A percentile compares a stretch with the other conserved stretches of the same genome.
Conservation (phyloP, 768 basidiomycete genomes). For the Lentinula edodes region DNA sequence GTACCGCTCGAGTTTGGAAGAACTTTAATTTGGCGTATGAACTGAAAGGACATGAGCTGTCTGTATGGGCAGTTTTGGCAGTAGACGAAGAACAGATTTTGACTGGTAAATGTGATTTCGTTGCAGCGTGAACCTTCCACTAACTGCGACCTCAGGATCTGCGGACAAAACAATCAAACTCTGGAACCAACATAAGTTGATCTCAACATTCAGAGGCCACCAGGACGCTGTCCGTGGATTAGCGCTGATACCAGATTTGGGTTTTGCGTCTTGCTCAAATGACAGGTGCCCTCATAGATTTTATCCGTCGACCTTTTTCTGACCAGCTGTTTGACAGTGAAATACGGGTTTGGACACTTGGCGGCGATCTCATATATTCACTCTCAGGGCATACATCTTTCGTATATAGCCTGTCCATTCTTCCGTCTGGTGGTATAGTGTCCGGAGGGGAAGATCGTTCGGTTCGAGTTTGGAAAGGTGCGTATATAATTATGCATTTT, state of each 20-base stretch:
- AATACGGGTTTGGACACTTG: conserved; percentile 88
- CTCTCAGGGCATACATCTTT: conserved; percentile 97
- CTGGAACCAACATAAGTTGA: conserved; percentile 71
- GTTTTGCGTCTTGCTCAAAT: conserved; percentile 94
- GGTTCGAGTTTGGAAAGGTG: conserved; percentile 87
- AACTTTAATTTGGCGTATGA: conserved; percentile 67
- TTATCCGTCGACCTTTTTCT: background rate
- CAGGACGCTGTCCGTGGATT: conserved; percentile 88
- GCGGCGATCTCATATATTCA: conserved; percentile 68
- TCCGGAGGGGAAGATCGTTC: conserved; percentile 95
- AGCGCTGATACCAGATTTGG: conserved; percentile 73
- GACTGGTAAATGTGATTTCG: conserved; percentile 52
- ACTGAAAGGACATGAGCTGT: conserved; percentile 81
- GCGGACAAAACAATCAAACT: conserved; percentile 93
- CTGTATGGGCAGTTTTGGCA: conserved; percentile 90
- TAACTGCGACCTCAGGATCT: conserved; percentile 49
- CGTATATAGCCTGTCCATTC: conserved; percentile 82
- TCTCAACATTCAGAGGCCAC: conserved; percentile 82
- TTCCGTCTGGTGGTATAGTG: conserved; percentile 78
- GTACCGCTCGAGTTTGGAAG: conserved; percentile 94
- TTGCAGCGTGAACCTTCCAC: background rate
- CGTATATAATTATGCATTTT: conserved; percentile 16
- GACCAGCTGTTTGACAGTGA: conserved; percentile 44
- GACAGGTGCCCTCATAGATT: conserved; percentile 57
- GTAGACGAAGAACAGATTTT: conserved; percentile 72